Evolutionary conservation across 306 rosid genomes (phyloP), one percentile per base, ranked within the genome.

Genomic region (Medicago ruthenica): DNA sequence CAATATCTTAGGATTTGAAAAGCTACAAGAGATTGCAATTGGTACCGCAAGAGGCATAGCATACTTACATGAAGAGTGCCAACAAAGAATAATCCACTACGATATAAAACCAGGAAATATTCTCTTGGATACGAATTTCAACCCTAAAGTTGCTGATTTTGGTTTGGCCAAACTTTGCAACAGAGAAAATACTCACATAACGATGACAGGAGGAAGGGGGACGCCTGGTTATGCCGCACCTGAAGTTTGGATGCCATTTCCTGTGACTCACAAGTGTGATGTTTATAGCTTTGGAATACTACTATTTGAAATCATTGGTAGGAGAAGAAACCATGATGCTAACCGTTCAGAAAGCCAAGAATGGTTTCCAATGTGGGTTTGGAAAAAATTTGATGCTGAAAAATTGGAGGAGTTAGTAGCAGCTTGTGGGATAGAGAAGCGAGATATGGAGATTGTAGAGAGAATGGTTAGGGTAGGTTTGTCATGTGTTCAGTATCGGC

Each of bases 31-130:
- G 41, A 85, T 87, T 61, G 88, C 87, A 0, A 27, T 84, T 12
- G 89, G 89, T 8, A 84, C 90, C 0, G 89, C 93, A 0, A 70
- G 71, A 69, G 90, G 86, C 3, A 77, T 86, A 8, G 81, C 90
- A 0, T 86, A 86, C 36, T 69, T 84, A 54, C 90, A 84, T 22
- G 93, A 86, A 77, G 81, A 66, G 58, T 85, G 93, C 7, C 75
- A 79, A 24, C 89, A 86, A 0, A 79, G 82, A 73, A 89, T 89
- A 67, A 63, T 89, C 55, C 90, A 86, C 55, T 89, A 86, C 8
- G 90, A 86, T 51, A 86, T 84, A 27, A 89, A 89, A 34, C 93
- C 90, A 0, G 89, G 61, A 40, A 89, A 89, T 22, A 81, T 89
- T 70, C 88, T 88, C 2, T 75, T 88, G 27, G 88, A 85, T 7